Base-by-base conservation (phyloP, 805 yeast genomes). In the Candida golubevii region DNA sequence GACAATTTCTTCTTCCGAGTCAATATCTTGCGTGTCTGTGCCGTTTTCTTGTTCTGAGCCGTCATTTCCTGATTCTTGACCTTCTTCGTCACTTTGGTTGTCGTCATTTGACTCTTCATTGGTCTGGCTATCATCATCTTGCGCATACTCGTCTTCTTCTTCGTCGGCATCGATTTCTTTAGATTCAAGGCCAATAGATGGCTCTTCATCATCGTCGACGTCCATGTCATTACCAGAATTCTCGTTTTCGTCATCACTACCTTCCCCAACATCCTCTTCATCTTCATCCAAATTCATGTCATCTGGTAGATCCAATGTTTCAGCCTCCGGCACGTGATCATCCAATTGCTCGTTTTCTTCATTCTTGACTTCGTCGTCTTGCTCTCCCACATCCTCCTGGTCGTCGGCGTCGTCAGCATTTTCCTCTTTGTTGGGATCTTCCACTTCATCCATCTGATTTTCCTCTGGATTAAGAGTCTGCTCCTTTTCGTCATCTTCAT, bases 231-330 rank as follows among this genome's bases (percentile, higher is more conserved):
- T 60, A 28, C 52, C 57, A 30, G 41, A 42, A 7, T 69, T 46
- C 18, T 47, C 53, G 9, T 49, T 52, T 8, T 51, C 76, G 1
- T 68, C 74, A n/a, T 71, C 75, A 1, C 66, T 77, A 1, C 71
- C 79, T n/a, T 60, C 66, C 9, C 55, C 63, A 2, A 53, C 62
- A 9, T 29, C 32, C n/a, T 29, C 32, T 82, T 75, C 83, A 23
- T 79, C 95, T n/a, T 82, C 82, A 58, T 91, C 98, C 28, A 91
- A 69, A 54, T 91, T 82, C 74, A 91, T 78, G 56, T 90, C 96
- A 12, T 93, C 98, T 0, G 98, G 97, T 27, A 91, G 71, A 18
- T 93, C 97, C 51, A 91, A 69, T 3, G 90, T 82, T 47, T 93
- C 98, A 6, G 81, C 72, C 60, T 93, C 96, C 14, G 90, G 91